phyloP scores from a whole-genome alignment of 306 rosid genomes.

The Ammopiptanthus mongolicus region DNA sequence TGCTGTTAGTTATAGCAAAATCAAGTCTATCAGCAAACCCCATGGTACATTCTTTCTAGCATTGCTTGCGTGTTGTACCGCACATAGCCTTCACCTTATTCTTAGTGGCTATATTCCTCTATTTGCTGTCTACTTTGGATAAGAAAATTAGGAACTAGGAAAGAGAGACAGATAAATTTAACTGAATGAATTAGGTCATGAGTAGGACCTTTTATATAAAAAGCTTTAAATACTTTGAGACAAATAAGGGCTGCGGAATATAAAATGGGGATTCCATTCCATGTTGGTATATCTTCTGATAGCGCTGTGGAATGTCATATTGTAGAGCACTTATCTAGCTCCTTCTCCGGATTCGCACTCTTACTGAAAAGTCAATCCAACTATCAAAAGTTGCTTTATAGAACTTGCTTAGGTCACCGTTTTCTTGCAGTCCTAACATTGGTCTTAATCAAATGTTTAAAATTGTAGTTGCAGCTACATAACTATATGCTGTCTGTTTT shows the following conservation, averaged over 20 bases:
- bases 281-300: slow-evolving; percentile 1
- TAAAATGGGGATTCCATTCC: background rate
- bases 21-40: background rate
- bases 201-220: slow-evolving; percentile 12
- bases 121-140: background rate
- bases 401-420: slow-evolving; percentile 8
- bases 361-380: slow-evolving; percentile 24
- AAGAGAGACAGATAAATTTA: background rate
- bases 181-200: slow-evolving; percentile 29
- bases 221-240: background rate
- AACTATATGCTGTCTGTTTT: background rate
- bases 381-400: slow-evolving; percentile 23
- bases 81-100: slow-evolving; percentile 20
- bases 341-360: background rate
- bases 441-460: background rate
- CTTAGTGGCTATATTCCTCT: slow-evolving; percentile 15
- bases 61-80: slow-evolving; percentile 29
- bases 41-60: background rate
- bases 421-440: background rate
- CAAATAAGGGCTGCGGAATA: background rate
- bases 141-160: slow-evolving; percentile 19
- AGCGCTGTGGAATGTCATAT: background rate
- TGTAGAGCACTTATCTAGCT: slow-evolving; percentile 32
- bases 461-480: background rate
- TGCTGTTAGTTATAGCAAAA: background rate